Evolutionary conservation across 2,329 filamentous ascomycete genomes (phyloP).

Genomic region (Pyrenochaeta sp.): DNA sequence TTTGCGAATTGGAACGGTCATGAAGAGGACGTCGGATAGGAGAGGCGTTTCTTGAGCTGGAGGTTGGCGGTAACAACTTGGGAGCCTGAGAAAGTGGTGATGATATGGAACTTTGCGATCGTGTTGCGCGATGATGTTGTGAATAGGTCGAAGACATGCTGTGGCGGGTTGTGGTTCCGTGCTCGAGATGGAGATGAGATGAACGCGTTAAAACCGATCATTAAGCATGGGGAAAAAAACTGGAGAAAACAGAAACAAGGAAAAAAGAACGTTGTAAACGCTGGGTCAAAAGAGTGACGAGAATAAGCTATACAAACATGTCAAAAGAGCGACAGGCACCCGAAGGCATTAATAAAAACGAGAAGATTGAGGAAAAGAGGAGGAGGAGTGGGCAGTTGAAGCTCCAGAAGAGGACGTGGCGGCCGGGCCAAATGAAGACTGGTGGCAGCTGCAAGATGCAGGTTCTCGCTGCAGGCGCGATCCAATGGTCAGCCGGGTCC

Average conservation of each 20-base stretch:
- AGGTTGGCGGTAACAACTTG: constrained; percentile 39
- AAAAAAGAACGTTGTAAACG: constrained; percentile 30
- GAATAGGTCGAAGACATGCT: constrained; percentile 41
- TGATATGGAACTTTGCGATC: constrained; percentile 32
- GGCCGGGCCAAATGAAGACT: constrained; percentile 34
- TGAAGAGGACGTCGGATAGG: constrained; percentile 46
- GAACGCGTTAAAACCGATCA: constrained; percentile 38
- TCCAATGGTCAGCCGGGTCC: constrained; percentile 40
- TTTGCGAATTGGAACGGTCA: constrained; percentile 47
- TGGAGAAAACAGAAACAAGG: constrained; percentile 20
- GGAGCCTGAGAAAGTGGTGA: constrained; percentile 39
- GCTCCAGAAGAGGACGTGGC: constrained; percentile 32
- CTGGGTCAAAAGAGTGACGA: constrained; percentile 42
- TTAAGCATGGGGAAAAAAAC: constrained; percentile 35
- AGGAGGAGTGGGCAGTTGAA: constrained; percentile 40
- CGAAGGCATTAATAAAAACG: constrained; percentile 45
- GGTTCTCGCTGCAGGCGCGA: constrained; percentile 39
- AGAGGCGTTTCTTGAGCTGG: constrained; percentile 36
- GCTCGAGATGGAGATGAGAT: constrained; percentile 27
- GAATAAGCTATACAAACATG: constrained; percentile 43
- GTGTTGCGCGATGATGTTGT: constrained; percentile 30
- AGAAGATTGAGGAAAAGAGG: constrained; percentile 35
- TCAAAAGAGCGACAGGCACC: constrained; percentile 45
- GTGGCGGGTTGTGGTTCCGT: constrained; percentile 23
- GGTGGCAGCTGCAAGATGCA: constrained; percentile 43